Conservation (phyloP, 2,329 filamentous ascomycete species). For the Bipolaris gigantea region DNA sequence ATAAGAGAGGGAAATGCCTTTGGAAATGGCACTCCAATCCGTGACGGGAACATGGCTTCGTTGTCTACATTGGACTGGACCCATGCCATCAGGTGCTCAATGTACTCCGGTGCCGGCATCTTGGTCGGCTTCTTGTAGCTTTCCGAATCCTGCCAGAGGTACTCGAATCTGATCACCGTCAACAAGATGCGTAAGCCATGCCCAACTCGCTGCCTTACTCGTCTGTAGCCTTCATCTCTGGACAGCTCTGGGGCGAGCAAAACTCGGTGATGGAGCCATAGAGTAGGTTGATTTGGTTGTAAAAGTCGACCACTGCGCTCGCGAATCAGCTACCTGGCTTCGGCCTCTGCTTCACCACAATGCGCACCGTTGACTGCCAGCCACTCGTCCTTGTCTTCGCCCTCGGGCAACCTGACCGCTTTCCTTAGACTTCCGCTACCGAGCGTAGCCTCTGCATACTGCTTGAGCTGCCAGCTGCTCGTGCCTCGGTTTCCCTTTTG, state of each 20-base stretch:
- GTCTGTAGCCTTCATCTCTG: slow-evolving; percentile 99
- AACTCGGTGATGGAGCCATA: slow-evolving; percentile 99
- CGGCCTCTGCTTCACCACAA: not conserved
- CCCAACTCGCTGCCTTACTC: slow-evolving; percentile 60
- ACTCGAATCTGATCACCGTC: slow-evolving; percentile 73
- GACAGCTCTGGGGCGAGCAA: slow-evolving; percentile 94
- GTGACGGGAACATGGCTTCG: slow-evolving; percentile 89
- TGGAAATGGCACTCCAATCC: slow-evolving; percentile 93
- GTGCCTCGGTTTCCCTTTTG: slow-evolving; percentile 83
- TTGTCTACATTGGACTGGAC: slow-evolving; percentile 95
- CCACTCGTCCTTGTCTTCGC: slow-evolving; percentile 98
- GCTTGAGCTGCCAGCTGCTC: slow-evolving; percentile 88
- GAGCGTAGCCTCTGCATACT: slow-evolving; percentile 96
- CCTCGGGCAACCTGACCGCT: slow-evolving; percentile 94
- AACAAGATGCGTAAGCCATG: not conserved
- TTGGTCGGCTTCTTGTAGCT: slow-evolving; percentile 95
- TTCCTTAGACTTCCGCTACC: slow-evolving; percentile 94
- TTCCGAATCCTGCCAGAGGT: slow-evolving; percentile 96
- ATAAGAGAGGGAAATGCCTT: slow-evolving; percentile 88
- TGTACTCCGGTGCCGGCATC: slow-evolving; percentile 96
- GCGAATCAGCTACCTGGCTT: slow-evolving; percentile 16
- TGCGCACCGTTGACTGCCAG: slow-evolving; percentile 87
- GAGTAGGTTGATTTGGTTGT: slow-evolving; percentile 99
- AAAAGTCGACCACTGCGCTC: slow-evolving; percentile 92
- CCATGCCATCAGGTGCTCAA: slow-evolving; percentile 97